Conservation (phyloP, 2,329 filamentous ascomycete genomes). For the Kalaharituber pfeilii region DNA sequence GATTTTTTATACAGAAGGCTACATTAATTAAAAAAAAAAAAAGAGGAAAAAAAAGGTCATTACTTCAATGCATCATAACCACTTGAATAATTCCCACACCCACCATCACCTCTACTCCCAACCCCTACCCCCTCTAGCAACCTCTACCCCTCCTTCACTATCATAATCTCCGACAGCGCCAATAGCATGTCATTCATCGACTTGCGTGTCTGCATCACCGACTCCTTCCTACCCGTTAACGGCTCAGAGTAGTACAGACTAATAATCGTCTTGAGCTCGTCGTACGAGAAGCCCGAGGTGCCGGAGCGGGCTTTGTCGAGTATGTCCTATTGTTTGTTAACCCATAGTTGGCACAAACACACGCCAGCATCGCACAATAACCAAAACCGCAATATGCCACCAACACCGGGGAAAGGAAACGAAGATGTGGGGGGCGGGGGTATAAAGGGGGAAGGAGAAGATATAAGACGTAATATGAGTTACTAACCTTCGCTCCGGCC, state of each 20-base stretch:
- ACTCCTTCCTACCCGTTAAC: slow-evolving; percentile 28
- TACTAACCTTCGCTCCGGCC: not conserved
- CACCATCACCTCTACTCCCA: not conserved
- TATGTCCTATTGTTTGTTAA: not conserved
- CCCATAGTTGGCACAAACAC: too few species aligned
- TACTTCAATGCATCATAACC: not conserved
- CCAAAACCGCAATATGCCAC: not conserved
- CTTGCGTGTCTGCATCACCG: slow-evolving; percentile 38
- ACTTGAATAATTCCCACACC: not conserved
- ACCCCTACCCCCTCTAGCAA: not conserved
- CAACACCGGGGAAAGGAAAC: not conserved
- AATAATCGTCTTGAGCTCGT: slow-evolving; percentile 45
- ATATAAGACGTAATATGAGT: too few species aligned
- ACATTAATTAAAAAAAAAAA: not conserved
- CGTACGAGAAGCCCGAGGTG: slow-evolving; percentile 36
- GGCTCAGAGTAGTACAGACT: slow-evolving; percentile 51
- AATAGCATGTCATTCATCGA: slow-evolving; percentile 23
- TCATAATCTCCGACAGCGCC: not conserved
- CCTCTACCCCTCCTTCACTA: not conserved
- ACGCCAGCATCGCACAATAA: too few species aligned
- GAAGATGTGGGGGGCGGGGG: not conserved
- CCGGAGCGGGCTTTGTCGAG: not conserved
- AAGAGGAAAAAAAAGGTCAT: not conserved
- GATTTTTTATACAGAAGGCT: not conserved
- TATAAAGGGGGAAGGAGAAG: too few species aligned